These are phyloP conservation scores for Chaetomium olivaceum DNA, from an alignment of 2,329 filamentous ascomycete species.

Conservation along the genomic window DNA sequence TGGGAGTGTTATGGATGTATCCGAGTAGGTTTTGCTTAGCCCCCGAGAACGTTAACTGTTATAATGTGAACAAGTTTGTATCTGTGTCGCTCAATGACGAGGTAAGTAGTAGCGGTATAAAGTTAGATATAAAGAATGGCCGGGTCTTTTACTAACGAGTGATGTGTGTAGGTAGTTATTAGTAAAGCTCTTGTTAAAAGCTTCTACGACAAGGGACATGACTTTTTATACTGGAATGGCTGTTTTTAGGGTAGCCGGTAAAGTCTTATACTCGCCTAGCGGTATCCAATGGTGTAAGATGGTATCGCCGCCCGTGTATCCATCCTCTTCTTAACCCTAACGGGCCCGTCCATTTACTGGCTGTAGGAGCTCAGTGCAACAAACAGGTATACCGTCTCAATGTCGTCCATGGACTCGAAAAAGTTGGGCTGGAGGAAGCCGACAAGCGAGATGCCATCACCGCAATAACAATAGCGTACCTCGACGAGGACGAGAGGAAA, in stretches of 20 bases:
- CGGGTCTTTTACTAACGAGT: no score
- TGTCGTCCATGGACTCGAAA: no score
- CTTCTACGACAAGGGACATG: conserved; percentile 48
- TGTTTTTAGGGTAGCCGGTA: conserved; percentile 59
- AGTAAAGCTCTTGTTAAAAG: conserved; percentile 50
- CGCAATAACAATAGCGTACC: no score
- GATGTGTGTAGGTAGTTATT: conserved; percentile 34
- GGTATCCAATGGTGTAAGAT: conserved; percentile 55
- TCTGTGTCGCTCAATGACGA: conserved; percentile 27
- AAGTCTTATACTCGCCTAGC: conserved; percentile 52
- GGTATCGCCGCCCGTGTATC: conserved; percentile 52
- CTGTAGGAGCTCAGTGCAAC: conserved; percentile 41
- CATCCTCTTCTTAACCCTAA: conserved; percentile 43
- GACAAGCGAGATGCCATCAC: no score
- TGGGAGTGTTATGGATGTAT: conserved; percentile 2
- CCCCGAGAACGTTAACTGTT: conserved; percentile 33
- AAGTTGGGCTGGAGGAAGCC: no score
- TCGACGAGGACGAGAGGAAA: no score
- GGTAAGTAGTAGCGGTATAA: not conserved
- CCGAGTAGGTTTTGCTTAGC: conserved; percentile 30
- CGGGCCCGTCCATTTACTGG: conserved; percentile 30
- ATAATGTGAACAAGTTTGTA: conserved; percentile 30
- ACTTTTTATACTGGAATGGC: conserved; percentile 55
- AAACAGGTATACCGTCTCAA: no score
- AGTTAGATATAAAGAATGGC: no score